Conservation (phyloP, 495 filamentous ascomycete genomes). For the Hyaloscypha bicolor region DNA sequence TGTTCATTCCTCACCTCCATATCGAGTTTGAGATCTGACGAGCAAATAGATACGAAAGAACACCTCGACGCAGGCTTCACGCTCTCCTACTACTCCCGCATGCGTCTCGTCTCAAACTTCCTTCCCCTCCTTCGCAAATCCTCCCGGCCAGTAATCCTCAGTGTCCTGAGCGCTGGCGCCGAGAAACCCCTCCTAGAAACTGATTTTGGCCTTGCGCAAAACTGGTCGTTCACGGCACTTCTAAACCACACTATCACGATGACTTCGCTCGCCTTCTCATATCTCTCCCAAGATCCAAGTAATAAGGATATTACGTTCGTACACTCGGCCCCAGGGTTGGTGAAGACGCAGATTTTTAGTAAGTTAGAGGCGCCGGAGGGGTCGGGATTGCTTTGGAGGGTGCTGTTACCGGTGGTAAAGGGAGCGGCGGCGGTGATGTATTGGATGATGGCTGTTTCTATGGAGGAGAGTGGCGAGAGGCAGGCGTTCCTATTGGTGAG, state of each 20-base stretch:
- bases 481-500: conserved; percentile 5
- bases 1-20: background rate
- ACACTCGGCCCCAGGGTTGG: conserved; percentile 41
- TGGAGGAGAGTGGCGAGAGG: conserved; percentile 17
- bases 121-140: conserved; percentile 31
- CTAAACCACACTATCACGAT: conserved; percentile 8
- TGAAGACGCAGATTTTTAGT: conserved; percentile 29
- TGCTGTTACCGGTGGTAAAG: background rate
- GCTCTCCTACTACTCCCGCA: conserved; percentile 33
- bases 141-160: conserved; percentile 14
- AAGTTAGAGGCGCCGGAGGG: background rate
- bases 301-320: conserved; percentile 37
- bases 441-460: background rate
- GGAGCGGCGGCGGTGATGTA: background rate
- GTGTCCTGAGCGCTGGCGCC: conserved; percentile 15
- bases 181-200: conserved; percentile 1
- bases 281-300: conserved; percentile 28
- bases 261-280: conserved; percentile 33
- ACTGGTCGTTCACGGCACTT: background rate
- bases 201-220: conserved; percentile 16
- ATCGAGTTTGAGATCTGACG: background rate
- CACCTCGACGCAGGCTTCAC: conserved; percentile 26
- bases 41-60: conserved; percentile 32
- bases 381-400: background rate
- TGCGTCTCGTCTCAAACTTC: conserved; percentile 21